Base-by-base conservation (phyloP, 208 protist genomes). In the Acanthamoeba castellanii region DNA sequence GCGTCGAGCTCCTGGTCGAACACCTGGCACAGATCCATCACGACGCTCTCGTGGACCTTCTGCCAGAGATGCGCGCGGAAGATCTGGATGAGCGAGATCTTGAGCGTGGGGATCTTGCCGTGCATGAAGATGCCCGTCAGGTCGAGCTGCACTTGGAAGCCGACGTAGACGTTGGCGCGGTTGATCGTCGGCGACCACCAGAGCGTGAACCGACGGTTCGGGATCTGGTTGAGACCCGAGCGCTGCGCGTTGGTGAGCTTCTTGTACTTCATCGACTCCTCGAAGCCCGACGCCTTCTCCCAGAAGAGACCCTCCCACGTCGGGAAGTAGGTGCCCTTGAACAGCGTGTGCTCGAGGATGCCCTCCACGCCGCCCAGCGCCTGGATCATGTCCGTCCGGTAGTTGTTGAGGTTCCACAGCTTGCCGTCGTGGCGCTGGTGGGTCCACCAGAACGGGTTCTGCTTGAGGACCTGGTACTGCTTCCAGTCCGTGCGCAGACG, bases 181-280 rank as follows among this genome's bases (percentile, higher is more conserved):
- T 99, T 99, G 97, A 99, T 99, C 13, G 99, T 99, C 70, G 99
- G 99, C 95, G 99, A 99, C 99, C 99, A 99, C 99, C 99, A 99
- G 22, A 99, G 97, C 37, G 99, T 99, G 96, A 99, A 99, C 72
- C 99, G 98, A 95, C 99, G 98, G 97, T 99, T 99, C 14, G 99
- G 99, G 96, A 99, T 99, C 98, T 99, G 99, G 96, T 99, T 99
- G 22, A 99, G 98, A 99, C 99, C 99, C 18, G 98, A 99, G 72
- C 99, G 98, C 98, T 99, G 99, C 85, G 99, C 99, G 97, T 99
- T 99, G 37, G 99, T 99, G 16, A 99, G 97, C 97, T 99, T 99
- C 95, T 99, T 99, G 96, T 99, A 99, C 97, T 99, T 99, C 98
- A 99, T 99, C 37, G 97, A 98, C 97, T 99, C 99, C 97, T 99